Percentiles rank a stretch among this genome's conserved stretches.
These are phyloP conservation scores for Alnus rubra DNA, from an alignment of 306 rosid species.

Conservation along the genomic window DNA sequence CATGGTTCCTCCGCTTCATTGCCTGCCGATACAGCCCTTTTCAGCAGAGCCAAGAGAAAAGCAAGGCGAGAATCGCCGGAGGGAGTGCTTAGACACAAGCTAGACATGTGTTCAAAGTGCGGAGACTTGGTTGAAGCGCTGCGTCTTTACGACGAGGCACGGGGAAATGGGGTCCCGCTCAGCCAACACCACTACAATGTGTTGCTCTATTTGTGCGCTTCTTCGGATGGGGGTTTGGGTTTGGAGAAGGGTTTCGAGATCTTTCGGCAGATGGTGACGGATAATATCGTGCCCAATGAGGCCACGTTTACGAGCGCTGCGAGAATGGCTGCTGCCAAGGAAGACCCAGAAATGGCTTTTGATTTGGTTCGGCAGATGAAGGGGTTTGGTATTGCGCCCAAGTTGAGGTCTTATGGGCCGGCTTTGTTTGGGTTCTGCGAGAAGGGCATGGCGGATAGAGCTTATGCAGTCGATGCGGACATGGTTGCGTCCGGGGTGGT, in stretches of 20 bases:
- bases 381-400: slow-evolving; percentile 51
- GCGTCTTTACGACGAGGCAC: slow-evolving; percentile 69
- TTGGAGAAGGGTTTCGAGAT: slow-evolving; percentile 77
- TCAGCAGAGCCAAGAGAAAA: slow-evolving; percentile 46
- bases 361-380: slow-evolving; percentile 75
- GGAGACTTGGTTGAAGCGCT: slow-evolving; percentile 67
- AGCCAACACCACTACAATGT: slow-evolving; percentile 57
- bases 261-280: slow-evolving; percentile 61
- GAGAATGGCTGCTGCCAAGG: slow-evolving; percentile 68
- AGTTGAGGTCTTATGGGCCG: slow-evolving; percentile 85
- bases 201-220: slow-evolving; percentile 65
- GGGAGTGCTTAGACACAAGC: slow-evolving; percentile 43
- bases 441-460: slow-evolving; percentile 68
- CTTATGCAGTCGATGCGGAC: slow-evolving; percentile 69
- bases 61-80: slow-evolving; percentile 51
- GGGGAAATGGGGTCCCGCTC: slow-evolving; percentile 37
- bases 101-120: slow-evolving; percentile 54
- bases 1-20: slow-evolving; percentile 21
- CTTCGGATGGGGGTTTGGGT: slow-evolving; percentile 34
- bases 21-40: slow-evolving; percentile 10
- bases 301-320: slow-evolving; percentile 83
- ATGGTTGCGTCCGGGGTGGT: slow-evolving; percentile 59
- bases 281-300: slow-evolving; percentile 65
- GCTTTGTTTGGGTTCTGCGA: slow-evolving; percentile 76
- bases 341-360: slow-evolving; percentile 86